Evolutionary conservation across 108 stramenopile genomes (phyloP).

Genomic region (Cylindrotheca closterium): DNA sequence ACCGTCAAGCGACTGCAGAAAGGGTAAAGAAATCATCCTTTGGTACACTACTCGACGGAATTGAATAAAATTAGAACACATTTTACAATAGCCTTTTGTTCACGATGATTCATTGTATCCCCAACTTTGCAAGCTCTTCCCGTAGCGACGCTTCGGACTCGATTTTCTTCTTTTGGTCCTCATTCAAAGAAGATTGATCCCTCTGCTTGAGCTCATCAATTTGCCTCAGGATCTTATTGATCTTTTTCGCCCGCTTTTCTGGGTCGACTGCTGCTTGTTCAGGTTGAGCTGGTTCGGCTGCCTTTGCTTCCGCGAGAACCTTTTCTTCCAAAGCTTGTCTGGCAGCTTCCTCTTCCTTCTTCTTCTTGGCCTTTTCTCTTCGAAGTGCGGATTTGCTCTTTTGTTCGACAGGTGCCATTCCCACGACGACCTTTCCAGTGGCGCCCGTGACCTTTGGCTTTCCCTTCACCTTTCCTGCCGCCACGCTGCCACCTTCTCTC

Average conservation of each 20-base stretch:
- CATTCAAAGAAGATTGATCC: conserved; percentile 65
- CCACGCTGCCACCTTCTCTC: conserved; percentile 70
- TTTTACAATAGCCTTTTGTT: too few species aligned
- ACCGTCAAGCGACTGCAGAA: conserved; percentile 57
- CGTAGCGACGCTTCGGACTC: conserved; percentile 55
- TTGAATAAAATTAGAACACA: conserved; percentile 40
- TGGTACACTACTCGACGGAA: conserved; percentile 66
- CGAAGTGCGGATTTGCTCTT: conserved; percentile 82
- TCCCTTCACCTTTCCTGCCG: conserved; percentile 36
- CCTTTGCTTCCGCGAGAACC: conserved; percentile 20
- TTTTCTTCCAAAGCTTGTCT: conserved; percentile 42
- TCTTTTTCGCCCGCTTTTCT: conserved; percentile 52
- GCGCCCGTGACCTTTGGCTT: conserved; percentile 37
- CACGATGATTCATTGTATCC: conserved; percentile 18
- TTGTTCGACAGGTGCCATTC: conserved; percentile 35
- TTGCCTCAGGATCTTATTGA: conserved; percentile 73
- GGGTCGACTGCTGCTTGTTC: conserved; percentile 48
- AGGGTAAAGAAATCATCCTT: conserved; percentile 59
- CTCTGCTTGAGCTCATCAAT: conserved; percentile 84
- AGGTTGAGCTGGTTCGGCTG: conserved; percentile 33
- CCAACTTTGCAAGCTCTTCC: conserved; percentile 56
- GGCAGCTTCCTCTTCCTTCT: conserved; percentile 57
- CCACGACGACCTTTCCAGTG: conserved; percentile 51
- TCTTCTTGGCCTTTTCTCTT: conserved; percentile 62
- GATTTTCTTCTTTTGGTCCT: conserved; percentile 81